Base-by-base conservation (phyloP, 441 rosid genomes). In the Euphorbia schlechtendalii region DNA sequence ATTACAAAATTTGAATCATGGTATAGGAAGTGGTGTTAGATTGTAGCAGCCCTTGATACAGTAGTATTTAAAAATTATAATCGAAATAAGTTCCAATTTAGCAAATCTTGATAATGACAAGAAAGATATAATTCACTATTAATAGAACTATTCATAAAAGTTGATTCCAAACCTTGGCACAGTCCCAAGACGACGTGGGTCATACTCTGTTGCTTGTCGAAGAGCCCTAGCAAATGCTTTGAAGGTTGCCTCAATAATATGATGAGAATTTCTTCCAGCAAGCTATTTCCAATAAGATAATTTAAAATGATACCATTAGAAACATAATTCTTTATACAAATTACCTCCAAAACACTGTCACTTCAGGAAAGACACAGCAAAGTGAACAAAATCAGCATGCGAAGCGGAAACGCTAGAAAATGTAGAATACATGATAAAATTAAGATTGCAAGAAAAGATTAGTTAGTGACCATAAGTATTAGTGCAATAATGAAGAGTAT, bases 221-320 rank as follows among this genome's bases (percentile, higher is more conserved):
- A 94, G 89, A 66, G 98, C 99, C 77, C 96, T 89, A 21, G 96
- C 95, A 73, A 91, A 91, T 61, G 96, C 96, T 80, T 94, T 94
- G 75, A 94, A 94, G 20, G 96, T 91, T 66, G 99, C 99, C 83
- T 91, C 98, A 52, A 87, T 85, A 52, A 91, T 91, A 71, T 91
- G 99, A 76, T 94, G 99, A 55, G 98, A 89, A 76, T 91, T 91
- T 72, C 65, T 83, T 54, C 96, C 98, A 54, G 92, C 92, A 76
- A 89, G 91, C 98, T 94, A 83, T 62, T 32, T 28, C 48, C 73
- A 78, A 32, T 63, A 32, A 78, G 43, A 65, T 21, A 49, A 66
- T 56, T 30, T n/a, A n/a, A n/a, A n/a, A 60, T 45, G 38, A 63
- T 41, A 18, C 5, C 2, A 21, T 28, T 15, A 69, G 52, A 64